Conservation (phyloP, 2,329 filamentous ascomycete genomes). For the Colletotrichum eremochloae region DNA sequence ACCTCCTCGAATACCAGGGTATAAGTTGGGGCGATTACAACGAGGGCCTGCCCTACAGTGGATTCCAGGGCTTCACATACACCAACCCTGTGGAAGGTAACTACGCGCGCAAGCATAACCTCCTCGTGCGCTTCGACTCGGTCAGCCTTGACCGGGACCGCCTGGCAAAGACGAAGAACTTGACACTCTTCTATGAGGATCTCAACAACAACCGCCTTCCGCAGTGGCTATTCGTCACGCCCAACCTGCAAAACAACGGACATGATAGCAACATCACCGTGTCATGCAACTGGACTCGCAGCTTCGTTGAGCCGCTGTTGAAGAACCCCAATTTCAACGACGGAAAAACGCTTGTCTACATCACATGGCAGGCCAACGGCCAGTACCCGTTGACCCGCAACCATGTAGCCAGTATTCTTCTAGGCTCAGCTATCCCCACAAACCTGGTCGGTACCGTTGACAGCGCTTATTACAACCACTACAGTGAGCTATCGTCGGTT, state of each 20-base stretch:
- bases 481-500: conserved; percentile 71
- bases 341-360: conserved; percentile 66
- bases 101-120: conserved; percentile 31
- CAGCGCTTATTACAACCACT: conserved; percentile 78
- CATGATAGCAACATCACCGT: conserved; percentile 34
- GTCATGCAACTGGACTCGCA: conserved; percentile 64
- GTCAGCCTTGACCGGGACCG: conserved; percentile 4
- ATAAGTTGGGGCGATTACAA: conserved; percentile 52
- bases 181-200: conserved; percentile 20
- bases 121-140: conserved; percentile 24
- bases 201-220: conserved; percentile 15
- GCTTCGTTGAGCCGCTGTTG: conserved; percentile 67
- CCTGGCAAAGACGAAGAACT: neutral
- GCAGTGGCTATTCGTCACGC: conserved; percentile 26
- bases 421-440: conserved; percentile 79
- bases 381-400: conserved; percentile 74
- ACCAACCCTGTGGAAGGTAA: conserved; percentile 15
- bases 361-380: conserved; percentile 86
- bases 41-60: conserved; percentile 46
- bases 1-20: conserved; percentile 49
- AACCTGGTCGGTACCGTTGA: conserved; percentile 76
- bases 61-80: conserved; percentile 38
- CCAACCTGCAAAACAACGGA: conserved; percentile 29
- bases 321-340: conserved; percentile 64
- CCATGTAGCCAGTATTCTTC: conserved; percentile 76